Evolutionary conservation across 225 moss, liverwort and hornwort genomes (phyloP).

Genomic region (Climacium dendroides): DNA sequence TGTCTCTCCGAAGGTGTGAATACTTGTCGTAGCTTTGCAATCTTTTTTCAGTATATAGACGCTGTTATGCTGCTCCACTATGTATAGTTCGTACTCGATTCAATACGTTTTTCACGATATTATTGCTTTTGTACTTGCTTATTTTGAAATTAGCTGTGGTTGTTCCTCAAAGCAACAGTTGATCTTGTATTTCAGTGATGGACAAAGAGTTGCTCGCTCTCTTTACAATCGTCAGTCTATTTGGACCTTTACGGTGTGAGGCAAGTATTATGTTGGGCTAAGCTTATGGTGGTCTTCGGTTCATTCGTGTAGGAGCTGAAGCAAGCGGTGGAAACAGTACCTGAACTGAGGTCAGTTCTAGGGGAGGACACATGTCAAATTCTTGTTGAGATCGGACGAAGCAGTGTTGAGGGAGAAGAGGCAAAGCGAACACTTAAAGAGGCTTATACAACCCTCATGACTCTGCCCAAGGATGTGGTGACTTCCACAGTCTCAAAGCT

Average conservation of each 20-base stretch:
- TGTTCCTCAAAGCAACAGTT: not conserved
- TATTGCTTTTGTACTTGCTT: not conserved
- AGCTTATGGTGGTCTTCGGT: not conserved
- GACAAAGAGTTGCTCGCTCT: not conserved
- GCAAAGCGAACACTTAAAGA: conserved; percentile 30
- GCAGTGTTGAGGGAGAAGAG: not conserved
- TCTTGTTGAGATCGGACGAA: conserved; percentile 15
- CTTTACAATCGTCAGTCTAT: not conserved
- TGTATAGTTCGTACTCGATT: not conserved
- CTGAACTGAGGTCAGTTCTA: conserved; percentile 47
- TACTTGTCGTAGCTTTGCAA: not conserved
- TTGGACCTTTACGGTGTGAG: not conserved
- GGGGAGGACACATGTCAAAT: conserved; percentile 17
- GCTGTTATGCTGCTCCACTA: not conserved
- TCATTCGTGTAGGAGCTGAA: conserved; percentile 46
- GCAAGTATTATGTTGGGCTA: not conserved
- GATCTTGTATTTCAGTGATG: not conserved
- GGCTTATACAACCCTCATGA: conserved; percentile 75
- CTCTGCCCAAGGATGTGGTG: conserved; percentile 48
- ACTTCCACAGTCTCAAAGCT: conserved; percentile 30
- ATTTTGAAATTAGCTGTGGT: not conserved
- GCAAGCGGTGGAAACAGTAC: conserved; percentile 48
- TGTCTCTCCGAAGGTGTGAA: conserved; percentile 31
- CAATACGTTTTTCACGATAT: not conserved
- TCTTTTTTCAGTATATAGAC: not conserved